Percentiles rank a stretch among this genome's conserved stretches.
Evolutionary conservation across 345 rosid genomes (phyloP).

Genomic region (Zanthoxylum bungeanum): DNA sequence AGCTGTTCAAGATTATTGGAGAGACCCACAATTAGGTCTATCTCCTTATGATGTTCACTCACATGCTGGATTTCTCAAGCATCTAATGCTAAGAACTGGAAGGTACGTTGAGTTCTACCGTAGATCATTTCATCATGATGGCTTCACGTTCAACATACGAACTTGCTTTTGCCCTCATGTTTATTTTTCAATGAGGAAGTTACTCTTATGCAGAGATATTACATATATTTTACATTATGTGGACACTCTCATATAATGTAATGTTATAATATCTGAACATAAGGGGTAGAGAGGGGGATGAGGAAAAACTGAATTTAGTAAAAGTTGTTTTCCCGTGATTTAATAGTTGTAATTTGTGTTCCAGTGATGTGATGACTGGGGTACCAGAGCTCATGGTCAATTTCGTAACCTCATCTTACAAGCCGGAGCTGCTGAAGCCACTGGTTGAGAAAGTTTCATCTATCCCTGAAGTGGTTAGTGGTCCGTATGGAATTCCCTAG

Average conservation of each 20-base stretch:
- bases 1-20: conserved; percentile 82
- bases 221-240: neutral
- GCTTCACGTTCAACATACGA: neutral
- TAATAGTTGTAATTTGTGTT: conserved; percentile 20
- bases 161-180: neutral
- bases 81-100: conserved; percentile 91
- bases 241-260: neutral
- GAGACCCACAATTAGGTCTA: conserved; percentile 64
- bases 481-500: conserved; percentile 37
- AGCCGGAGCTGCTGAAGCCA: conserved; percentile 83
- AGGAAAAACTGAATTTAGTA: neutral
- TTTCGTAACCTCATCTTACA: conserved; percentile 81
- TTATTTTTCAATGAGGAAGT: neutral
- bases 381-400: conserved; percentile 83
- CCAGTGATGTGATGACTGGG: conserved; percentile 67
- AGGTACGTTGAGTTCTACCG: conserved; percentile 42
- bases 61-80: conserved; percentile 90
- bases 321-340: neutral
- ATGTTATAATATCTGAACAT: neutral
- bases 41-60: conserved; percentile 81
- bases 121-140: neutral
- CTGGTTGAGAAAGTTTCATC: conserved; percentile 68
- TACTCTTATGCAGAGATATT: neutral
- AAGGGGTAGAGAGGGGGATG: neutral
- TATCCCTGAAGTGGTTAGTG: conserved; percentile 96